Evolutionary conservation across 495 filamentous ascomycete species (phyloP), one percentile per base, ranked within the genome.

Genomic region (Aspergillus affinis): DNA sequence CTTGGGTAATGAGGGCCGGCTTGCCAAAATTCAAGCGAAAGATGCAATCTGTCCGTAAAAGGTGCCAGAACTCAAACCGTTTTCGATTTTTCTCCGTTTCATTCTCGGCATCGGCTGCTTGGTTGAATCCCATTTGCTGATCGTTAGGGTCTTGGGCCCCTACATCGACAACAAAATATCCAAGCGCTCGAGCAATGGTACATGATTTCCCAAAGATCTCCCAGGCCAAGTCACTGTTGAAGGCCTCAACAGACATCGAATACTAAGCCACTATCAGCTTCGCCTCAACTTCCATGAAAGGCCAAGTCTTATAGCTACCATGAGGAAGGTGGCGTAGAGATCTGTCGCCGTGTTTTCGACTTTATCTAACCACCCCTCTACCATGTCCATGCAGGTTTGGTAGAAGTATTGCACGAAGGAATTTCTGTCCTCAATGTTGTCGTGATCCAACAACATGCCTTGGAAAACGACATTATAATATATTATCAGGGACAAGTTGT

Each of bases 1-100:
- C 65, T 3, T 54, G n/a, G 3, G 59, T 18, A 18, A 68, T 68
- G 2, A 62, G 36, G 6, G 60, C 45, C 17, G 62, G 65, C 36
- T 61, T 65, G 8, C 65, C 62, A 23, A 68, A 65, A 0, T 57
- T 63, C n/a, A 65, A 8, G 4, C 65, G 62, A 29, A 68, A 68
- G 5, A 65, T 46, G 54, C 60, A 65, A 29, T 68, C 65, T 4
- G 36, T 57, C 12, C 62, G 62, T 5, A 68, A 30, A 5, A 68
- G 51, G 20, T 68, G 62, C 65, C 65, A 68, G 55, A 68, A 68
- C 44, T 68, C 65, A 51, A 68, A 65, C 19, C 65, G 60, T 53
- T 65, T 65, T 26, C 65, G 62, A 49, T 68, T 68, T 19, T 54
- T 47, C 8, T 65, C 60, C 13, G 63, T 29, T 53, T 61, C 62